phyloP scores from a whole-genome alignment of 1,139 yeast genomes.

The Scheffersomyces illinoinensis region DNA sequence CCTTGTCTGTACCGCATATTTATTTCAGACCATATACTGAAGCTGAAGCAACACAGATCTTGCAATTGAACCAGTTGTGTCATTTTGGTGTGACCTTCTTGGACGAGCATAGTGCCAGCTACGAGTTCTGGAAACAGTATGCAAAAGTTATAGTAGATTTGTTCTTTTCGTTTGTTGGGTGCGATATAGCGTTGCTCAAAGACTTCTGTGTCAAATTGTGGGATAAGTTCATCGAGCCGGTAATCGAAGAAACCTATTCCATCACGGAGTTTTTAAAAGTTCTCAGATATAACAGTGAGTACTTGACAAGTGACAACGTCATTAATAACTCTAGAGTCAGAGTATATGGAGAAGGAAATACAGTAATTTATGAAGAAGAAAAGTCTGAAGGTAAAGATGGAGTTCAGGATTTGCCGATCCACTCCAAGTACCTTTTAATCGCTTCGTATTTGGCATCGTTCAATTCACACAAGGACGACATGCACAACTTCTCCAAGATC shows the following conservation, averaged over 20 bases:
- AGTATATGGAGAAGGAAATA: slow-evolving; percentile 20
- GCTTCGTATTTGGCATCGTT: slow-evolving; percentile 75
- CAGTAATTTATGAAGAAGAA: slow-evolving; percentile 19
- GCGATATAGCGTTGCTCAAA: slow-evolving; percentile 45
- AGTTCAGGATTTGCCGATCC: slow-evolving; percentile 47
- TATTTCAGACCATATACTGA: slow-evolving; percentile 48
- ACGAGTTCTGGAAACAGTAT: slow-evolving; percentile 49
- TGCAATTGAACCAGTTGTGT: slow-evolving; percentile 29
- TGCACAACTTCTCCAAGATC: slow-evolving; percentile 59
- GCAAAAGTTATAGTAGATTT: slow-evolving; percentile 54
- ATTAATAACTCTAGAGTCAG: slow-evolving; percentile 34
- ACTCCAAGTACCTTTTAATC: slow-evolving; percentile 61
- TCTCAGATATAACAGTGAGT: slow-evolving; percentile 42
- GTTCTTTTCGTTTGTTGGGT: slow-evolving; percentile 53
- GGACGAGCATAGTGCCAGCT: slow-evolving; percentile 16
- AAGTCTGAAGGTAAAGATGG: slow-evolving; percentile 10
- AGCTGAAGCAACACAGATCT: slow-evolving; percentile 38
- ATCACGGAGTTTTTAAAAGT: slow-evolving; percentile 46
- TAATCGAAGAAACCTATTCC: slow-evolving; percentile 29
- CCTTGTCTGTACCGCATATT: slow-evolving; percentile 51
- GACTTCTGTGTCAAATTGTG: slow-evolving; percentile 49
- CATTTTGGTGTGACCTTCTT: slow-evolving; percentile 18
- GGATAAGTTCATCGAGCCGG: slow-evolving; percentile 50
- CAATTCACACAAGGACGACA: slow-evolving; percentile 59
- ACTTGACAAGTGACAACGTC: slow-evolving; percentile 44